Percentiles rank a stretch among this genome's conserved stretches.
phyloP scores from a whole-genome alignment of 306 rosid genomes.

The Cyclanthera cordifolia region DNA sequence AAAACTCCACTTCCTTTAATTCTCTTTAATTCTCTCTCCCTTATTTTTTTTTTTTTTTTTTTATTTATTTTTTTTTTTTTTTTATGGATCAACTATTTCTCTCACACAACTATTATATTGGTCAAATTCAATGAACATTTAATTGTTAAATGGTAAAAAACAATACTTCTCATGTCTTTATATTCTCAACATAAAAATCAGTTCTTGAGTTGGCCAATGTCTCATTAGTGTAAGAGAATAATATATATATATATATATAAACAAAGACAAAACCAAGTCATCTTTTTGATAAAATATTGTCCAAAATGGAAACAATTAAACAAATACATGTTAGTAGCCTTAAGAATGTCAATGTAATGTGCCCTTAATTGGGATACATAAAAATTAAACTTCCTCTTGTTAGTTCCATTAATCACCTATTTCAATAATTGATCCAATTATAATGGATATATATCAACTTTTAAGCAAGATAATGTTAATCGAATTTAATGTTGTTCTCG shows the following conservation, averaged over 20 bases:
- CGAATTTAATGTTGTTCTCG: too few species aligned
- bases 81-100: background rate
- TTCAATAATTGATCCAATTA: too few species aligned
- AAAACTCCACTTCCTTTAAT: background rate
- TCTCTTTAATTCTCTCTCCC: too few species aligned
- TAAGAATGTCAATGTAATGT: background rate
- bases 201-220: slow-evolving; percentile 3
- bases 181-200: slow-evolving; percentile 2
- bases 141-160: slow-evolving; percentile 9
- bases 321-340: background rate
- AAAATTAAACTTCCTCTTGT: too few species aligned
- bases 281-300: background rate
- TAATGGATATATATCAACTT: too few species aligned
- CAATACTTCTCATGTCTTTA: background rate
- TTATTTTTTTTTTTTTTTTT: background rate
- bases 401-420: too few species aligned
- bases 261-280: background rate
- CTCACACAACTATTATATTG: slow-evolving; percentile 6
- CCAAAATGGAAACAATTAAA: background rate
- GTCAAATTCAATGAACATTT: slow-evolving; percentile 10
- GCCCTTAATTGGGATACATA: background rate
- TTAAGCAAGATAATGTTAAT: too few species aligned
- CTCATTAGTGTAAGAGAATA: background rate
- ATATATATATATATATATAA: too few species aligned
- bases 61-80: too few species aligned